A percentile compares a stretch with the other conserved stretches of the same genome.
phyloP scores from a whole-genome alignment of 2,329 filamentous ascomycete genomes.

The Lasiodiplodia gonubiensis region DNA sequence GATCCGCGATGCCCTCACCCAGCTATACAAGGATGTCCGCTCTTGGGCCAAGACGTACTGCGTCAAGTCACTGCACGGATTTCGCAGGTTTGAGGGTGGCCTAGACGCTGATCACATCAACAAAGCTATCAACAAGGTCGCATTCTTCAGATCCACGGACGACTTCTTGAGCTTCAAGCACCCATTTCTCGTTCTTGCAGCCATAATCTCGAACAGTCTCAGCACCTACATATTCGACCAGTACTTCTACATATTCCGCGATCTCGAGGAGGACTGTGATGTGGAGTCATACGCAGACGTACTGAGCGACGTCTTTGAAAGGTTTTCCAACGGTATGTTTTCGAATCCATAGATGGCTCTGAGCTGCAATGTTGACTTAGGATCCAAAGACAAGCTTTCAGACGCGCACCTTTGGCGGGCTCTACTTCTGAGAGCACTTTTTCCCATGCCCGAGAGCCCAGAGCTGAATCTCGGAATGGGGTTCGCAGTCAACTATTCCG shows the following conservation, averaged over 20 bases:
- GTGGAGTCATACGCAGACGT: too few relatives aligned
- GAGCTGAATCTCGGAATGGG: too few relatives aligned
- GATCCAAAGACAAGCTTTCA: background rate
- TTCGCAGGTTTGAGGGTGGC: too few relatives aligned
- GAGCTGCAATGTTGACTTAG: background rate
- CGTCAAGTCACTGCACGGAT: background rate
- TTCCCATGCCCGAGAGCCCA: background rate
- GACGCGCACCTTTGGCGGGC: background rate
- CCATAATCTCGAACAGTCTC: background rate
- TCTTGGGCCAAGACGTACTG: background rate
- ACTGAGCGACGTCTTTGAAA: background rate
- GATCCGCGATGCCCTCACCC: background rate
- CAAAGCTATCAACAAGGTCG: background rate
- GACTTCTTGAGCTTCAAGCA: background rate
- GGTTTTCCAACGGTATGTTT: background rate
- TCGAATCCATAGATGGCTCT: background rate
- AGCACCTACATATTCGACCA: background rate
- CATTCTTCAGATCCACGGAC: background rate
- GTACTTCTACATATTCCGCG: slow-evolving; percentile 10
- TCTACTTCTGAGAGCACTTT: background rate
- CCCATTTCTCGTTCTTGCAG: slow-evolving; percentile 18
- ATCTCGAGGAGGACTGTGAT: background rate
- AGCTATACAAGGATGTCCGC: background rate
- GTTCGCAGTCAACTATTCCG: background rate
- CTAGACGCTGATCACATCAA: too few relatives aligned